Conservation (phyloP, 1,284 basidiomycete genomes). For the Ceratobasidium papillatum region DNA sequence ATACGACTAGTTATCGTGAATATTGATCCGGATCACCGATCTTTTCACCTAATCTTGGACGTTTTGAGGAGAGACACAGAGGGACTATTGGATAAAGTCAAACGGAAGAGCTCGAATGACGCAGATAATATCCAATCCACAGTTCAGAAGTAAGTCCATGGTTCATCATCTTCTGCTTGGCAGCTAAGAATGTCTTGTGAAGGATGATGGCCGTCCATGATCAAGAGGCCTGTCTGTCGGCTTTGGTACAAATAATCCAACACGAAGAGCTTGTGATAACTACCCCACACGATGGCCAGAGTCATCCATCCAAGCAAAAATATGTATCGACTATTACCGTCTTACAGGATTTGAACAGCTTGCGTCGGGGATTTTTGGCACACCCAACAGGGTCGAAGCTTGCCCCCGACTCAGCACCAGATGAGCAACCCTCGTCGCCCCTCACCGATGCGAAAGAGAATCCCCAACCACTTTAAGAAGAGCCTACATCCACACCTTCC, state of each 20-base stretch:
- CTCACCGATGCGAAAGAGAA: too few relatives aligned
- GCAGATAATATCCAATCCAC: not conserved
- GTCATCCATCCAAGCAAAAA: not conserved
- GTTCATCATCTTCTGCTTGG: not conserved
- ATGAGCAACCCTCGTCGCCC: not conserved
- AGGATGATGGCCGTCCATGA: not conserved
- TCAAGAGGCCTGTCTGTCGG: not conserved
- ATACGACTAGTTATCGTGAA: conserved; percentile 18
- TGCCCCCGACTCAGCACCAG: not conserved
- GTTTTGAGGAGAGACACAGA: not conserved
- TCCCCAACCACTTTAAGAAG: not conserved
- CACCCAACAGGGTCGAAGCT: not conserved
- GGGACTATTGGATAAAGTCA: not conserved
- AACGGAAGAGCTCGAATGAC: not conserved
- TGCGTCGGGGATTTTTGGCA: not conserved
- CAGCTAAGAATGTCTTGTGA: not conserved
- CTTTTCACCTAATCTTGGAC: not conserved
- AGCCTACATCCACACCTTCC: not conserved
- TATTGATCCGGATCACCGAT: not conserved
- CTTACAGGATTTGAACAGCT: not conserved
- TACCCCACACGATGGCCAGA: not conserved
- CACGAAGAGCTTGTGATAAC: conserved; percentile 31
- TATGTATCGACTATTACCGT: not conserved
- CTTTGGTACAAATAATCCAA: not conserved
- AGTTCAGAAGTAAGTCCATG: not conserved